phyloP scores from a whole-genome alignment of 176 grass and related monocot genomes.

The Thalia dealbata region DNA sequence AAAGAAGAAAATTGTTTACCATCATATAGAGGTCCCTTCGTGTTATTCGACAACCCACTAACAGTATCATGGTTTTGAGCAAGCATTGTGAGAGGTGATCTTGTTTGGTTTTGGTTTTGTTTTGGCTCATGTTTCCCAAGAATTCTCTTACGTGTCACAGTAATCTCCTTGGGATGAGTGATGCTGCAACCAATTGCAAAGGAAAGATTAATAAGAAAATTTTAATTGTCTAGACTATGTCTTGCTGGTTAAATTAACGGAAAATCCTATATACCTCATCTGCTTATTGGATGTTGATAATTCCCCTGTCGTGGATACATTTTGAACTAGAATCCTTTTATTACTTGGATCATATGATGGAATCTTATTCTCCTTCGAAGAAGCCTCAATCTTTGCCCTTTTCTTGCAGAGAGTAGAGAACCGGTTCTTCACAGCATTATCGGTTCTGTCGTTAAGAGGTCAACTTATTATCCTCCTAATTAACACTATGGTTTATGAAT shows the following conservation, averaged over 20 bases:
- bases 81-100: constrained; percentile 55
- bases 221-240: constrained; percentile 4
- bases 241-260: background rate
- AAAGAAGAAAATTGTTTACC: constrained; percentile 9
- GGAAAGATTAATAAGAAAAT: background rate
- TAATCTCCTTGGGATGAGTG: constrained; percentile 45
- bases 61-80: constrained; percentile 24
- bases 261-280: constrained; percentile 37
- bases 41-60: constrained; percentile 25
- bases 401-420: constrained; percentile 94
- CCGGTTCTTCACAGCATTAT: constrained; percentile 92
- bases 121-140: constrained; percentile 27
- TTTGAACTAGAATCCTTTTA: constrained; percentile 44
- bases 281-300: constrained; percentile 44
- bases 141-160: constrained; percentile 21
- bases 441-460: constrained; percentile 39
- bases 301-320: constrained; percentile 24
- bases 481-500: background rate
- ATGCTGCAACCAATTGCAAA: constrained; percentile 36
- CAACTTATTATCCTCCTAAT: background rate
- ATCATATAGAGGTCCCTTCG: constrained; percentile 16
- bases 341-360: constrained; percentile 42
- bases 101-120: constrained; percentile 28
- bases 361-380: constrained; percentile 53
- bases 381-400: constrained; percentile 46